Conservation (phyloP, 352 stramenopile genomes). For the Pythium plurisporium region DNA sequence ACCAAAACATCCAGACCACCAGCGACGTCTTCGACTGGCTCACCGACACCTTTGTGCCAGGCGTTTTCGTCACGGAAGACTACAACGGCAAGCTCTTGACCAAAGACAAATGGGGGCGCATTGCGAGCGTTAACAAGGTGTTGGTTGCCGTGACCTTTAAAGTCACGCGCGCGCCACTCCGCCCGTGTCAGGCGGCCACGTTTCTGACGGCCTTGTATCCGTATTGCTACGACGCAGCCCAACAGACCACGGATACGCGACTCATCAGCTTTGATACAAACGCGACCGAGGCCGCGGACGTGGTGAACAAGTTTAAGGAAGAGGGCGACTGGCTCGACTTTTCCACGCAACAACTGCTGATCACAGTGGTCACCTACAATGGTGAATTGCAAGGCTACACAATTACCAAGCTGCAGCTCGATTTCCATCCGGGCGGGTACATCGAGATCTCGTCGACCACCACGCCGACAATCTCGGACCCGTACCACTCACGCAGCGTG, state of each 20-base stretch:
- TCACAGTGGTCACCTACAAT: conserved; percentile 36
- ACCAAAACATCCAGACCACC: conserved; percentile 23
- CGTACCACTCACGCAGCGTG: conserved; percentile 16
- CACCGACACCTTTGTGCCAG: conserved; percentile 30
- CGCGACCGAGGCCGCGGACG: conserved; percentile 5
- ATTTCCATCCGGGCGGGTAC: conserved; percentile 27
- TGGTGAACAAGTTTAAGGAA: conserved; percentile 18
- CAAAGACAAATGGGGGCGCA: conserved; percentile 26
- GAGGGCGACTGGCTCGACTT: conserved; percentile 28
- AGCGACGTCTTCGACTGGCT: conserved; percentile 38
- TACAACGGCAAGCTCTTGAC: conserved; percentile 30
- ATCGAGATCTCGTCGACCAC: conserved; percentile 18
- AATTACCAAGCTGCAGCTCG: conserved; percentile 24
- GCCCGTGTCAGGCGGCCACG: conserved; percentile 9
- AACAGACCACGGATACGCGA: conserved; percentile 1
- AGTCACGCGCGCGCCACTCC: conserved; percentile 6
- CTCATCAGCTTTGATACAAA: conserved; percentile 31
- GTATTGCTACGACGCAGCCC: conserved; percentile 26
- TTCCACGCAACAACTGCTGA: conserved; percentile 24
- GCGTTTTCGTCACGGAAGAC: conserved; percentile 30
- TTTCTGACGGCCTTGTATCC: conserved; percentile 28
- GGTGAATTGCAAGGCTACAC: conserved; percentile 31
- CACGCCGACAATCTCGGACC: conserved; percentile 22
- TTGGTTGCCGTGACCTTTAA: conserved; percentile 28
- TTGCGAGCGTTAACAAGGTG: conserved; percentile 31